A percentile compares a stretch with the other conserved stretches of the same genome.
These are phyloP conservation scores for Wickerhamiella parazyma DNA, from an alignment of 805 yeast genomes.

Conservation along the genomic window DNA sequence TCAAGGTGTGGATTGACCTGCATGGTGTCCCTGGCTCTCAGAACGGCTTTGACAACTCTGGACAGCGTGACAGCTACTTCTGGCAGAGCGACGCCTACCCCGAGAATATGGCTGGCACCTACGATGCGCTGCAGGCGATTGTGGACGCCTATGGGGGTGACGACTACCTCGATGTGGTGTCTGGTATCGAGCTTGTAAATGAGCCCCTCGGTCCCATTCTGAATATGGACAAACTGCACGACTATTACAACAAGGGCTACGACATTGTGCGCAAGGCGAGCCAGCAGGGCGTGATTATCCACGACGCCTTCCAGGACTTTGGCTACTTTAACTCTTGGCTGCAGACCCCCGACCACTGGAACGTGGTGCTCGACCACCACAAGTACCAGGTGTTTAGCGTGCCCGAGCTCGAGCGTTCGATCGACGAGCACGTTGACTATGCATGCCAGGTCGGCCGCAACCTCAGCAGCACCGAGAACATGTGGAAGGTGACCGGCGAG, in stretches of 20 bases:
- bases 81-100: slow-evolving; percentile 39
- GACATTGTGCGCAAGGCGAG: slow-evolving; percentile 40
- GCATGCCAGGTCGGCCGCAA: slow-evolving; percentile 41
- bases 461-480: slow-evolving; percentile 35
- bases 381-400: slow-evolving; percentile 74
- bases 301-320: slow-evolving; percentile 62
- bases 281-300: slow-evolving; percentile 49
- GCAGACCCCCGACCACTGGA: slow-evolving; percentile 34
- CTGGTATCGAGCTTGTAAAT: slow-evolving; percentile 74
- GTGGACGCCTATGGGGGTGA: slow-evolving; percentile 49
- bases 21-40: slow-evolving; percentile 98
- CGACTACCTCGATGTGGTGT: slow-evolving; percentile 53
- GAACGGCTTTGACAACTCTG: slow-evolving; percentile 92
- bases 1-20: slow-evolving; percentile 80
- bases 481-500: slow-evolving; percentile 75
- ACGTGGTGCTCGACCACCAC: slow-evolving; percentile 76
- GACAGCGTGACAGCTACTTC: slow-evolving; percentile 47
- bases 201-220: slow-evolving; percentile 75
- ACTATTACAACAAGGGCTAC: slow-evolving; percentile 54
- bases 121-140: slow-evolving; percentile 40
- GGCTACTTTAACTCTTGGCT: slow-evolving; percentile 48
- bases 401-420: slow-evolving; percentile 41
- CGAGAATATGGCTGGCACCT: slow-evolving; percentile 39
- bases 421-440: slow-evolving; percentile 47
- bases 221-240: slow-evolving; percentile 42